phyloP scores from a whole-genome alignment of 2,329 filamentous ascomycete genomes.

The Hymenoscyphus repandus region DNA sequence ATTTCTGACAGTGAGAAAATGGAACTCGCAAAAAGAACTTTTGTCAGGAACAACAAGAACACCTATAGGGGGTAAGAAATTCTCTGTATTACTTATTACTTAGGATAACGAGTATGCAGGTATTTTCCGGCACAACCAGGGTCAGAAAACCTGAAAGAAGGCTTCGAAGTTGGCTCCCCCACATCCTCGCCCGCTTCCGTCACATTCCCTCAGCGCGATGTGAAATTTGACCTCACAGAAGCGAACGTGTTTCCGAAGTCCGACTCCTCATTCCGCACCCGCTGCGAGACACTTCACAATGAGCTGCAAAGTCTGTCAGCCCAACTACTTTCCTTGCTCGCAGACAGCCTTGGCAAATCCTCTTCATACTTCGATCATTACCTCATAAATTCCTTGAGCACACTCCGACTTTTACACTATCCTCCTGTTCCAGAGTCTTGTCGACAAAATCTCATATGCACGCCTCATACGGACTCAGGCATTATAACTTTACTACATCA shows the following conservation, averaged over 20 bases:
- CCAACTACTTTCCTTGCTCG: conserved; percentile 36
- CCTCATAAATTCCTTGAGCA: conserved; percentile 37
- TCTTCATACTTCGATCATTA: conserved; percentile 37
- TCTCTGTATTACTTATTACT: background rate
- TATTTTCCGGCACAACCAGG: conserved; percentile 40
- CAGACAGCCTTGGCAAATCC: conserved; percentile 35
- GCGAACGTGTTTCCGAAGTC: conserved; percentile 36
- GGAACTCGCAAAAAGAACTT: conserved; percentile 38
- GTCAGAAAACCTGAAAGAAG: conserved; percentile 40
- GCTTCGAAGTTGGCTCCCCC: conserved; percentile 39
- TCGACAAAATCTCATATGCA: conserved; percentile 31
- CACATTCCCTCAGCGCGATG: conserved; percentile 15
- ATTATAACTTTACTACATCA: conserved; percentile 44
- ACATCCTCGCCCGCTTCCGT: conserved; percentile 4
- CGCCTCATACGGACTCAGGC: conserved; percentile 39
- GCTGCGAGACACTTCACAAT: conserved; percentile 34
- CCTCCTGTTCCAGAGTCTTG: conserved; percentile 28
- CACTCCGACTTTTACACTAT: conserved; percentile 41
- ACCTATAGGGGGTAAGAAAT: conserved; percentile 37
- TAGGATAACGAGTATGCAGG: conserved; percentile 20
- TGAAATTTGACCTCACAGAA: conserved; percentile 35
- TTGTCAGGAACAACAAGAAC: conserved; percentile 35
- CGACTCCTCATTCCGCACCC: conserved; percentile 18
- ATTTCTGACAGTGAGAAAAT: conserved; percentile 35
- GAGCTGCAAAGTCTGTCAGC: conserved; percentile 37